Conservation (phyloP, 140 eudicot genomes). For the Stevia rebaudiana region DNA sequence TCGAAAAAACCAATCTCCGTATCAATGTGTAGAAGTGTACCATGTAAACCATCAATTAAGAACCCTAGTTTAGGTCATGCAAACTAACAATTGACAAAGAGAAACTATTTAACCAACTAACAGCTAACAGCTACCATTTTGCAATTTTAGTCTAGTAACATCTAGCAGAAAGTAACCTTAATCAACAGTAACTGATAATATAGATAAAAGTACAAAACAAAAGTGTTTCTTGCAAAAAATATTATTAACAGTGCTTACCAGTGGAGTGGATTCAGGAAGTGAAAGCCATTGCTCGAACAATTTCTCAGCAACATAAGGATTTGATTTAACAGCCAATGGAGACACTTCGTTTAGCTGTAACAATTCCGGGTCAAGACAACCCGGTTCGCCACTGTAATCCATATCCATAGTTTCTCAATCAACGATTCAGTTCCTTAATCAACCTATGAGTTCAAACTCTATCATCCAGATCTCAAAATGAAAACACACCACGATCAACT, state of each 20-base stretch:
- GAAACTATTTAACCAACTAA: no score
- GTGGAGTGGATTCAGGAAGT: conserved; percentile 70
- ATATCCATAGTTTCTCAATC: conserved; percentile 51
- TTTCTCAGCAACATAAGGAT: conserved; percentile 70
- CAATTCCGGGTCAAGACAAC: conserved; percentile 78
- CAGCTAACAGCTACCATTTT: not conserved
- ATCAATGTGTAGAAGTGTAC: not conserved
- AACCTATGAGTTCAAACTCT: conserved; percentile 18
- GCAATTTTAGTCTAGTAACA: conserved; percentile 1
- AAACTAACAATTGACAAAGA: no score
- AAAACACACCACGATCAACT: conserved; percentile 18
- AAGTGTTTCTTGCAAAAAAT: conserved; percentile 47
- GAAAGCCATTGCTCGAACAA: conserved; percentile 96
- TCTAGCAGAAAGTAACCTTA: conserved; percentile 5
- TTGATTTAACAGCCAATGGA: conserved; percentile 64
- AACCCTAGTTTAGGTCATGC: conserved; percentile 14
- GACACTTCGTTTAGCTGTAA: conserved; percentile 89
- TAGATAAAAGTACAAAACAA: not conserved
- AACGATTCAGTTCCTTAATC: not conserved
- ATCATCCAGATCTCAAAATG: conserved; percentile 21
- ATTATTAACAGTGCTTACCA: no score
- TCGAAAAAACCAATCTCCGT: not conserved
- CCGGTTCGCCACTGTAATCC: conserved; percentile 69
- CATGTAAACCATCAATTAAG: not conserved
- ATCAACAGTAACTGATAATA: not conserved